A percentile compares a stretch with the other conserved stretches of the same genome.
These are phyloP conservation scores for Euphrasia confusa DNA, from an alignment of 257 asterid species.

Conservation along the genomic window DNA sequence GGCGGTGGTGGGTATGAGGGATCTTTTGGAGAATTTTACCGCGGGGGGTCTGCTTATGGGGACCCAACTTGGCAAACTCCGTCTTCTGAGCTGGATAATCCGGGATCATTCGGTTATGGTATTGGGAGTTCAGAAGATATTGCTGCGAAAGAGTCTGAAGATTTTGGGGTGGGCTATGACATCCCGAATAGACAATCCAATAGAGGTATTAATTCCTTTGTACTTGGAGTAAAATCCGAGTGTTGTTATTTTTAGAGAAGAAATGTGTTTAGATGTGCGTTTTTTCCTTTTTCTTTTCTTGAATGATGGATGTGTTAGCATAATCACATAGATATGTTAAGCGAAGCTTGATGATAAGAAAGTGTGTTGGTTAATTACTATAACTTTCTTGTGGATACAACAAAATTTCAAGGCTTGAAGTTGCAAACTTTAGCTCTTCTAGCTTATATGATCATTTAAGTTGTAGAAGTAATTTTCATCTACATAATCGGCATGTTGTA, in stretches of 20 bases:
- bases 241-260: slow-evolving; percentile 13
- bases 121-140: slow-evolving; percentile 42
- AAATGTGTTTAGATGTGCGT: slow-evolving; percentile 2
- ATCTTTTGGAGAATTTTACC: slow-evolving; percentile 40
- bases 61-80: slow-evolving; percentile 63
- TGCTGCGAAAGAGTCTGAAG: slow-evolving; percentile 42
- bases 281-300: background rate
- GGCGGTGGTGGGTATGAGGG: slow-evolving; percentile 41
- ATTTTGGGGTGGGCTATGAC: slow-evolving; percentile 50
- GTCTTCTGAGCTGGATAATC: slow-evolving; percentile 38
- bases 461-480: background rate
- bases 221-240: slow-evolving; percentile 12
- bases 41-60: slow-evolving; percentile 41
- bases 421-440: background rate
- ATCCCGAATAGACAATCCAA: slow-evolving; percentile 45
- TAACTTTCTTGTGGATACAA: background rate
- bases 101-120: slow-evolving; percentile 45
- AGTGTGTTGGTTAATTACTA: background rate
- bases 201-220: slow-evolving; percentile 43
- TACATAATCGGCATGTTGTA: background rate
- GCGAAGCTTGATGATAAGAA: slow-evolving; percentile 13
- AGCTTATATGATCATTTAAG: background rate
- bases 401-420: background rate
- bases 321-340: slow-evolving; percentile 15
- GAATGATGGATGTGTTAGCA: slow-evolving; percentile 13